Base-by-base conservation (phyloP, 495 filamentous ascomycete species). In the Halenospora varia region DNA sequence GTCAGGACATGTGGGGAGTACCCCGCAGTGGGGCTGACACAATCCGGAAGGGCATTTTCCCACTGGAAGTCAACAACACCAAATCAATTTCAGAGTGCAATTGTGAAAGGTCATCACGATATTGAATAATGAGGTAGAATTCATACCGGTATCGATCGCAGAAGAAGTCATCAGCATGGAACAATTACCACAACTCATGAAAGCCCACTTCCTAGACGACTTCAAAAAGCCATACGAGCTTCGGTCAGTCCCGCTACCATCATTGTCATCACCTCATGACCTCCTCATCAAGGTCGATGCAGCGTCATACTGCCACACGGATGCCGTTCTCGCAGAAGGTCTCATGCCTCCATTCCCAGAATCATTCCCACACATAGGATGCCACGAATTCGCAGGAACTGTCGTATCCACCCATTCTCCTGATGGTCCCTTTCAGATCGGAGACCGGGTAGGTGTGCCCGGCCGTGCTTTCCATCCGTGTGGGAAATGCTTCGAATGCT, bases 301-400 rank as follows among this genome's bases (percentile, higher is more conserved):
- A 13, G 81, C 80, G 25, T 80, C 77, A 13, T 73, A 81, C 66
- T 85, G 82, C 73, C 82, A 86, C 69, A 83, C 82, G 6, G 83
- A 84, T 65, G 59, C 64, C 57, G 82, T 83, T 71, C 73, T 79
- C 44, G 63, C 61, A 45, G 62, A 69, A 1, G 77, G 82, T 56
- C 63, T 76, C 66, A 61, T 59, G 29, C 66, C 71, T 19, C 60
- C 59, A 2, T 6, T 35, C 29, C 29, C 29, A 35, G 4, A 4
- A 4, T 48, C 58, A 15, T 70, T 84, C 10, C 80, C 81, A 0
- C 70, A 69, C 49, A 82, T 73, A 18, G 79, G 72, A 2, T 83
- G 77, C 0, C 83, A 86, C 61, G 82, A 85, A 65, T 80, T 79
- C 22, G 63, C 76, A 11, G 82, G 83, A 11, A 80, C 77, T 10